A percentile compares a stretch with the other conserved stretches of the same genome.
These are phyloP conservation scores for Pseudopyricularia javanii DNA, from an alignment of 2,329 filamentous ascomycete genomes.

Conservation along the genomic window DNA sequence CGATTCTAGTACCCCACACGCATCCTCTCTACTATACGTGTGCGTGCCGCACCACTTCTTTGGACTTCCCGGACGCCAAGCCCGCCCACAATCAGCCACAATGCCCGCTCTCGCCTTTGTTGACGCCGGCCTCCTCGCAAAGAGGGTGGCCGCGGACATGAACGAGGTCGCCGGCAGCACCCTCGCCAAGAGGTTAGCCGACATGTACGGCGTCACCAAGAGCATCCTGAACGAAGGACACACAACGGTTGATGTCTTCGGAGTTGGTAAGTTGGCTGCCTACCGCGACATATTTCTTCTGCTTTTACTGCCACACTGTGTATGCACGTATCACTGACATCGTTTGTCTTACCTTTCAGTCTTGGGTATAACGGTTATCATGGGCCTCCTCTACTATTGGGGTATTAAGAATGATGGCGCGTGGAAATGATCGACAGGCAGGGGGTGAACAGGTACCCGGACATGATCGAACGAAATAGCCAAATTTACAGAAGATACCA, in stretches of 20 bases:
- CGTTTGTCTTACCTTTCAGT: not conserved
- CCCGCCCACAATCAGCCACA: too few relatives aligned
- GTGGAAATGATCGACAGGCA: not conserved
- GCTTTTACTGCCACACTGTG: not conserved
- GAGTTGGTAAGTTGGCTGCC: not conserved
- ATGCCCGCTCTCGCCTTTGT: not conserved
- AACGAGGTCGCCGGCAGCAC: not conserved
- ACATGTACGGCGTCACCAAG: not conserved
- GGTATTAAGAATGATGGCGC: constrained; percentile 1
- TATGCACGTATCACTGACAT: not conserved
- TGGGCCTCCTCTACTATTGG: constrained; percentile 1
- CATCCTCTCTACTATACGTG: not conserved
- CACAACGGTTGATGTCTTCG: not conserved
- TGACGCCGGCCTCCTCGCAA: not conserved
- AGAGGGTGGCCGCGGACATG: not conserved
- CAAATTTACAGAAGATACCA: too few relatives aligned
- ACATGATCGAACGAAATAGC: not conserved
- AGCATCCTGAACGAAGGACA: not conserved
- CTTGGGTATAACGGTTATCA: not conserved
- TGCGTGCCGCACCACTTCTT: too few relatives aligned
- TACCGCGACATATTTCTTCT: not conserved
- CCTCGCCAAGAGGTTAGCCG: not conserved
- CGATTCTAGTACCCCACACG: not conserved
- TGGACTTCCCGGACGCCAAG: not conserved
- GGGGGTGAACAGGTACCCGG: not conserved